These are phyloP conservation scores for Cordyceps militaris DNA, from an alignment of 2,329 filamentous ascomycete species.

Conservation along the genomic window DNA sequence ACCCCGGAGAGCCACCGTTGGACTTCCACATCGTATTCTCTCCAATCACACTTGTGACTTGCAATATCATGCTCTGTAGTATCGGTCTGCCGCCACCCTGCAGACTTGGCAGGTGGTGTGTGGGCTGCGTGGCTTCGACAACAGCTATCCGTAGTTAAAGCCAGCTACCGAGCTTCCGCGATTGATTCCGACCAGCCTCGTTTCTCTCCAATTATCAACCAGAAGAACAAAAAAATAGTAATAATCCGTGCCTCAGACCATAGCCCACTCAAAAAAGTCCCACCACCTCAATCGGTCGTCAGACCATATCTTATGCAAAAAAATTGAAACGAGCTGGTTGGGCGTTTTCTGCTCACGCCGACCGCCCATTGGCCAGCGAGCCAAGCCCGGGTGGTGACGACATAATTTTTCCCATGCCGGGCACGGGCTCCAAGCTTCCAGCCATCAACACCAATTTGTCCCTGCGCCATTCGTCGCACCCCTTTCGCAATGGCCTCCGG, in stretches of 20 bases:
- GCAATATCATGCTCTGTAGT: no score
- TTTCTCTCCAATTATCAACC: neutral
- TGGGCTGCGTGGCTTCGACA: neutral
- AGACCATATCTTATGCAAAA: neutral
- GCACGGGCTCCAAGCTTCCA: neutral
- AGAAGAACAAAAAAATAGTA: neutral
- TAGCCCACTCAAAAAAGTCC: neutral
- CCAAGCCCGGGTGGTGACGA: neutral
- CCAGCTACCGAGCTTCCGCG: neutral
- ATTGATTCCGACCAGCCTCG: neutral
- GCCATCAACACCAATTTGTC: neutral
- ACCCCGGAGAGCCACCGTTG: no score
- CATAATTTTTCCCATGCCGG: slow-evolving; percentile 3
- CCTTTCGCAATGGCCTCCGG: slow-evolving; percentile 24
- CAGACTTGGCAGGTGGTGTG: neutral
- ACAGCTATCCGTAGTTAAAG: no score
- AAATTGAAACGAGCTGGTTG: no score
- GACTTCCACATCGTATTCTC: no score
- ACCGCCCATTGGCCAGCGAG: slow-evolving; percentile 1
- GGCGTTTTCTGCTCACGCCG: slow-evolving; percentile 2
- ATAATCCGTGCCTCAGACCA: neutral
- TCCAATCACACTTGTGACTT: no score
- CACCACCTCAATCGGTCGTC: neutral
- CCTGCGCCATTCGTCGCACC: neutral
- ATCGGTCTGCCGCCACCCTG: no score